Evolutionary conservation across 441 rosid species (phyloP), one percentile per base, ranked within the genome.

Genomic region (Viola pubescens): DNA sequence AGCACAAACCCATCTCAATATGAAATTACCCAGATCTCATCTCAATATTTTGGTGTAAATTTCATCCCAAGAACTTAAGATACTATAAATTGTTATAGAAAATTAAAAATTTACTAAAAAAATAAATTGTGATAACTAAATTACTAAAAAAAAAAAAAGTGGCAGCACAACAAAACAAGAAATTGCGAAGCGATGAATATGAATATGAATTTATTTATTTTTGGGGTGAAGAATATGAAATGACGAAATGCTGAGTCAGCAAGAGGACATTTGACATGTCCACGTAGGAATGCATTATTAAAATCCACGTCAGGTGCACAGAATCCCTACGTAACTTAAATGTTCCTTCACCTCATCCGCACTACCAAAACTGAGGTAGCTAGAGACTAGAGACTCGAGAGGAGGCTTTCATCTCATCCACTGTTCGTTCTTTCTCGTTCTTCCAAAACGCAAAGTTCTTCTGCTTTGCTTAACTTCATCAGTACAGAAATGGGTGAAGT

Each of bases 401-500:
- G 58, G 53, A 65, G 63, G 43, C 7, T 9, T n/a, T 19, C 45
- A 14, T 41, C 44, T 37, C 26, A 49, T 11, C 19, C 19, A 16
- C 19, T 39, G 12, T 38, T 64, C 19, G 19, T 7, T 48, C 13
- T 13, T 11, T 4, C 26, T 3, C 40, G 8, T 45, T 34, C 47
- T 58, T 55, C 3, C 6, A 9, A 45, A 40, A 37, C 19, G 6
- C 13, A 4, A 37, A 37, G n/a, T 51, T 4, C 59, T 13, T 40
- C 19, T 14, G 54, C 43, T 14, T 10, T 10, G 4, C 19, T 16
- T 16, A 16, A 16, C 19, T 26, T 43, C 37, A 56, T 59, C 68
- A 47, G 58, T 69, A 7, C 59, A 26, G 62, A 51, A 46, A 81
- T 81, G 83, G 86, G 80, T 55, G 83, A 73, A 66, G 86, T 81